Percentiles rank a stretch among this genome's conserved stretches.
These are phyloP conservation scores for Dipodascopsis uninucleata DNA, from an alignment of 805 yeast genomes.

Conservation along the genomic window DNA sequence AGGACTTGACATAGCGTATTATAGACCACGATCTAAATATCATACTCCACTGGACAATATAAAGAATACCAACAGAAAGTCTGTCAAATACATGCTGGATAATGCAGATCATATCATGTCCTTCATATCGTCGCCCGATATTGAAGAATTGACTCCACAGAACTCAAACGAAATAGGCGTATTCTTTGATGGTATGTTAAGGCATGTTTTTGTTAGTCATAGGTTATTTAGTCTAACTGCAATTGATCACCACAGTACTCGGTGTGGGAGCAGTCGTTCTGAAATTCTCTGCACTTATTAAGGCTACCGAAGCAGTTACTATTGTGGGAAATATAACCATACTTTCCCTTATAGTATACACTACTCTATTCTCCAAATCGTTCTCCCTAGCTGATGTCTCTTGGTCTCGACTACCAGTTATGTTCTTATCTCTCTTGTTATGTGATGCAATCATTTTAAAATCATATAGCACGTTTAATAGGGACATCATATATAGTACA, in stretches of 20 bases:
- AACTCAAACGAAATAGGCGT: constrained; percentile 11
- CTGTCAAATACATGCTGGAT: constrained; percentile 17
- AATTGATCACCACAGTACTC: neutral
- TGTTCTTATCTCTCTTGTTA: constrained; percentile 3
- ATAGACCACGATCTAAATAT: constrained; percentile 75
- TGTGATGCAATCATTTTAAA: constrained; percentile 3
- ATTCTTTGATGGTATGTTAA: constrained; percentile 12
- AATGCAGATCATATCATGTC: constrained; percentile 1
- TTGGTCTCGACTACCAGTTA: constrained; percentile 17
- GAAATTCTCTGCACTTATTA: constrained; percentile 4
- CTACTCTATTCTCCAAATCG: neutral
- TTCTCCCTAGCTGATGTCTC: constrained; percentile 4
- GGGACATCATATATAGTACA: constrained; percentile 16
- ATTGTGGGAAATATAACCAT: constrained; percentile 12
- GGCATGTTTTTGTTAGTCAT: neutral
- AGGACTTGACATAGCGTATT: constrained; percentile 87
- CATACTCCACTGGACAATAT: constrained; percentile 75
- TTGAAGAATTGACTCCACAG: neutral
- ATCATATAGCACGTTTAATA: constrained; percentile 5
- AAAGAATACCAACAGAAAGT: constrained; percentile 10
- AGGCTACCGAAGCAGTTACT: constrained; percentile 3
- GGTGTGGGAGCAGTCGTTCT: constrained; percentile 8
- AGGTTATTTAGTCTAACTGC: neutral
- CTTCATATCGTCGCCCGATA: constrained; percentile 3
- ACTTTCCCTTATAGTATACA: constrained; percentile 6